Evolutionary conservation across 1,139 yeast genomes (phyloP).

Genomic region (Hansenula lynferdii): DNA sequence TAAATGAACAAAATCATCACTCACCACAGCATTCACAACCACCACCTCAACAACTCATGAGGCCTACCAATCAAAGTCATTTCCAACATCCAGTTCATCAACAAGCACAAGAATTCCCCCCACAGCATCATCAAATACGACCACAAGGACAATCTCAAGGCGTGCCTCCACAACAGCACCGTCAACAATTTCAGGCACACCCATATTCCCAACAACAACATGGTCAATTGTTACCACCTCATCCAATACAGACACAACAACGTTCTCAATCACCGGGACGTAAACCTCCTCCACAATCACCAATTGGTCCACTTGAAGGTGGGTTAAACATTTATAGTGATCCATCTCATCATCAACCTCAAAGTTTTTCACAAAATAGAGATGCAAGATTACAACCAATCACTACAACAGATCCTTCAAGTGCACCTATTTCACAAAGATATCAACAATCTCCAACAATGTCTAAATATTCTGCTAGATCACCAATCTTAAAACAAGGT

Average conservation of each 20-base stretch:
- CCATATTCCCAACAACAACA: constrained; percentile 8
- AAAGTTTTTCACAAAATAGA: constrained; percentile 2
- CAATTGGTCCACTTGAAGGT: background rate
- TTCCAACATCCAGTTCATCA: too few relatives aligned
- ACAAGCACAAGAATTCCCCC: too few relatives aligned
- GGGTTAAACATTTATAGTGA: background rate
- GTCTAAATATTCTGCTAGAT: constrained; percentile 9
- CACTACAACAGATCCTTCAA: constrained; percentile 15
- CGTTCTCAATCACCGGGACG: constrained; percentile 3
- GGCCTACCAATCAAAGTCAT: constrained; percentile 3
- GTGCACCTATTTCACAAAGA: constrained; percentile 18
- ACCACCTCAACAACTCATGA: constrained; percentile 11
- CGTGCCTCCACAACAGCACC: too few relatives aligned
- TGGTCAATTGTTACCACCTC: constrained; percentile 5
- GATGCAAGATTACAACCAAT: constrained; percentile 17
- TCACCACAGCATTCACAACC: constrained; percentile 8
- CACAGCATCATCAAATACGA: constrained; percentile 9
- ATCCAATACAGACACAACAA: background rate
- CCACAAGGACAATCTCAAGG: constrained; percentile 1
- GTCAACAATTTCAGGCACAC: background rate
- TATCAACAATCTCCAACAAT: constrained; percentile 18
- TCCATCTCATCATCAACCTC: constrained; percentile 6
- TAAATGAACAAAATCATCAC: too few relatives aligned
- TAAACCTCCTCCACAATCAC: constrained; percentile 1
- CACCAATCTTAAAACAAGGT: constrained; percentile 24